A percentile compares a stretch with the other conserved stretches of the same genome.
phyloP scores from a whole-genome alignment of 768 basidiomycete genomes.

The Dacryopinax spathularia region DNA sequence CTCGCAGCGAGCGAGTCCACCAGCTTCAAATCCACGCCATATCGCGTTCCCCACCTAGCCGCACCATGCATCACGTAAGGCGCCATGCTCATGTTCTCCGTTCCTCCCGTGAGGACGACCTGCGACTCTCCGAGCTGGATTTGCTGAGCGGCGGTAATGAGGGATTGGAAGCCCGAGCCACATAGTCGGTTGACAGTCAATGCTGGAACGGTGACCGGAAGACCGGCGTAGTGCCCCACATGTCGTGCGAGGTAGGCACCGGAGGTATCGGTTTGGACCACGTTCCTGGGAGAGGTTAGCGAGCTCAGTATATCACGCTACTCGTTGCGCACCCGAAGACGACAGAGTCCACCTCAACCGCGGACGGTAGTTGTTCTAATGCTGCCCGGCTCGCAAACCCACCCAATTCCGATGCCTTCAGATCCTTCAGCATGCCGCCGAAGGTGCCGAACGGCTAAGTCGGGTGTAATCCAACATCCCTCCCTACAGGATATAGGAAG shows the following conservation, averaged over 20 bases:
- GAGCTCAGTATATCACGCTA: neutral
- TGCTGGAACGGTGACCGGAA: slow-evolving; percentile 24
- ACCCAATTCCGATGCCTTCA: slow-evolving; percentile 25
- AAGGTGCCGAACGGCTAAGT: neutral
- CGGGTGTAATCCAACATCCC: neutral
- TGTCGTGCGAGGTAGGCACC: slow-evolving; percentile 27
- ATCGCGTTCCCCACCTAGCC: slow-evolving; percentile 25
- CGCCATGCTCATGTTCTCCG: slow-evolving; percentile 16
- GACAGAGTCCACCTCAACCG: slow-evolving; percentile 26
- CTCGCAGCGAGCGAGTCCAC: slow-evolving; percentile 27
- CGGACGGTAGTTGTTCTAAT: slow-evolving; percentile 24
- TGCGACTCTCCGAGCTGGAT: slow-evolving; percentile 26
- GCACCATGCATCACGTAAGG: slow-evolving; percentile 24
- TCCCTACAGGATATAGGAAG: no score
- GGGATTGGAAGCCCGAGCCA: slow-evolving; percentile 27
- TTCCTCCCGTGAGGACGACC: slow-evolving; percentile 25
- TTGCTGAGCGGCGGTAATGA: slow-evolving; percentile 27
- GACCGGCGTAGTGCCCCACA: slow-evolving; percentile 26
- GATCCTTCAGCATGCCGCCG: slow-evolving; percentile 18
- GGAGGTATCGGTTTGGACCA: slow-evolving; percentile 26
- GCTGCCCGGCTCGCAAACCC: slow-evolving; percentile 27
- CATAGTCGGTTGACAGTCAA: slow-evolving; percentile 27
- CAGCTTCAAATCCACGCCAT: slow-evolving; percentile 28
- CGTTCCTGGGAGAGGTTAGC: slow-evolving; percentile 16
- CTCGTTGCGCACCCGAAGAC: slow-evolving; percentile 25